Base-by-base conservation (phyloP, 202 grass and related monocot genomes). In the Sporobolus alterniflorus region DNA sequence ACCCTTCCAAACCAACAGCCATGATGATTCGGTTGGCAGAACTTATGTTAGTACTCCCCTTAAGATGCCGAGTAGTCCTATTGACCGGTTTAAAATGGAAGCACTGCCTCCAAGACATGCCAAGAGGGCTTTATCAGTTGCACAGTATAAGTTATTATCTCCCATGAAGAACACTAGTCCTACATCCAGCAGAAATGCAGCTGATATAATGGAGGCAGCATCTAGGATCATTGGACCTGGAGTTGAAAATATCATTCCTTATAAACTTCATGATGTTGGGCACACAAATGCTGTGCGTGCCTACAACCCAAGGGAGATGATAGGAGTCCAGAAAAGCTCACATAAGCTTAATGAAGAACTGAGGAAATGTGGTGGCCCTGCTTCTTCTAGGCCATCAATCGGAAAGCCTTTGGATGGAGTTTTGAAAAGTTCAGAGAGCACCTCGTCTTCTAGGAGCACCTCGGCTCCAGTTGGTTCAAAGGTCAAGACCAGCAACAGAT, bases 11-110 rank as follows among this genome's bases (percentile, higher is more conserved):
- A 75, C 65, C 42, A 83, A 57, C 63, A 48, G 17, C 78, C 59
- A 48, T 68, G 75, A 84, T 13, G 76, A 85, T 73, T 85, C 74
- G 44, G 50, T 73, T 61, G 76, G 72, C 64, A 87, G 44, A 83
- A 85, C 69, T 64, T 85, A 48, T 86, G 57, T 48, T 62, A 77
- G 82, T 48, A 87, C 83, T 61, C 83, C 87, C 40, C 89, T 90
- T 81, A 96, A 92, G 85, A 99, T 92, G 93, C 93, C 91, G 0
- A 86, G 89, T 49, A 96, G 91, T 81, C 93, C 91, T 21, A 96
- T 96, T 66, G 96, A 99, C 65, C 75, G 87, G 71, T 99, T 91
- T 73, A 89, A 90, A 74, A 87, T 85, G 33, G 96, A 99, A 81
- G 64, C 66, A 6, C 61, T 96, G 76, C 91, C 93, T 73, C 73